Evolutionary conservation across 2,329 filamentous ascomycete species (phyloP).

Genomic region (Colletotrichum eleusines): DNA sequence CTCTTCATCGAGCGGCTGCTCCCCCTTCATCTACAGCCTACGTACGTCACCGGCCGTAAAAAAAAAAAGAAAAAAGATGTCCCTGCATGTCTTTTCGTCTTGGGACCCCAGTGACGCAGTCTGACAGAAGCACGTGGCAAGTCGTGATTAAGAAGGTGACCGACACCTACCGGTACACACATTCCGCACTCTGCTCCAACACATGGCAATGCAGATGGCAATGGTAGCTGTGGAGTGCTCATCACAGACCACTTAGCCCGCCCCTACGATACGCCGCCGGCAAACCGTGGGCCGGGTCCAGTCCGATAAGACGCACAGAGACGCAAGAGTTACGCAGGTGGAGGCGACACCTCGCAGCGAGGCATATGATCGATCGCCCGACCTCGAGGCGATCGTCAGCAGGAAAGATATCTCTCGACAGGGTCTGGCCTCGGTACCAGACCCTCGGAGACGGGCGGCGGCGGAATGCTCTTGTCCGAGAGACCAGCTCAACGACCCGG

Average conservation of each 20-base stretch:
- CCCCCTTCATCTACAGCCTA: too few relatives aligned
- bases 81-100: too few relatives aligned
- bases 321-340: not conserved
- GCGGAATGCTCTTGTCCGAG: not conserved
- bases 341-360: not conserved
- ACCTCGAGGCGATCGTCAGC: not conserved
- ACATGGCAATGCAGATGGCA: not conserved
- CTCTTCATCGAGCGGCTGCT: not conserved
- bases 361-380: not conserved
- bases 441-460: not conserved
- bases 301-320: not conserved
- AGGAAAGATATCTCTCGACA: not conserved
- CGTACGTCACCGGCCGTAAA: too few relatives aligned
- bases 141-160: not conserved
- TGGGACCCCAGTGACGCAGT: not conserved
- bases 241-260: not conserved
- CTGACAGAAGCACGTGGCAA: not conserved
- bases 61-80: too few relatives aligned
- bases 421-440: slow-evolving; percentile 1
- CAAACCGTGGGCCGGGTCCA: not conserved
- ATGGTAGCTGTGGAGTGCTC: too few relatives aligned
- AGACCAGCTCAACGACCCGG: not conserved
- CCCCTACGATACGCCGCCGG: not conserved
- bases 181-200: too few relatives aligned
- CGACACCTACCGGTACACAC: too few relatives aligned